Evolutionary conservation across 345 rosid genomes (phyloP), one percentile per base, ranked within the genome.

Genomic region (Reutealis trisperma): DNA sequence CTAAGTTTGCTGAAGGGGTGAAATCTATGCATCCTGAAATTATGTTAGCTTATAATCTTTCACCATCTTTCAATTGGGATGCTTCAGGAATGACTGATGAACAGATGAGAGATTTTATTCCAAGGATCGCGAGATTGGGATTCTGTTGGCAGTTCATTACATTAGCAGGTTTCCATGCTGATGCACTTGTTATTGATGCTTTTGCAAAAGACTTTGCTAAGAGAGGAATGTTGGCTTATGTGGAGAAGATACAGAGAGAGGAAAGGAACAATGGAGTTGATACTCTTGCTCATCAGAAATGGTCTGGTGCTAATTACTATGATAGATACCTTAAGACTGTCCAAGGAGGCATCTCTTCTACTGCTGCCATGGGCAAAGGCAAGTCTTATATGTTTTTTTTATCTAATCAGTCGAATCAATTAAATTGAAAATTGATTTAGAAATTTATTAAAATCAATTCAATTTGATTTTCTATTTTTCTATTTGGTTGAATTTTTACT

Each of bases 301-400:
- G 99, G 98, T 96, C 98, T 0, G 98, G 98, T 65, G 98, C 99
- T 7, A 92, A 94, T 84, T 96, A 79, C 69, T 96, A 94, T 75
- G 97, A 92, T 70, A 79, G 90, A 83, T 96, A 96, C 64, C 97
- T 94, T 68, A 96, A 88, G 89, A 88, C 93, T 4, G 79, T 96
- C 60, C 97, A 94, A 83, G 97, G 99, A 74, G 99, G 99, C 67
- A 92, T 94, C 47, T 89, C 98, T 60, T 94, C 99, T 75, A 94
- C 98, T 63, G 96, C 98, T 59, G 99, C 98, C 32, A 94, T 96
- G 99, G 97, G 94, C 80, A 94, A 92, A 91, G 99, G 98, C 83
- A 88, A 83, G 80, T 41, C 45, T 27, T 27, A 27, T 27, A 27
- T 27, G 1, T 27, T 27, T 1, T 27, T 27, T 27, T 27, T 27